Base-by-base conservation (phyloP, 2,329 filamentous ascomycete genomes). In the Aspergillus sp. region DNA sequence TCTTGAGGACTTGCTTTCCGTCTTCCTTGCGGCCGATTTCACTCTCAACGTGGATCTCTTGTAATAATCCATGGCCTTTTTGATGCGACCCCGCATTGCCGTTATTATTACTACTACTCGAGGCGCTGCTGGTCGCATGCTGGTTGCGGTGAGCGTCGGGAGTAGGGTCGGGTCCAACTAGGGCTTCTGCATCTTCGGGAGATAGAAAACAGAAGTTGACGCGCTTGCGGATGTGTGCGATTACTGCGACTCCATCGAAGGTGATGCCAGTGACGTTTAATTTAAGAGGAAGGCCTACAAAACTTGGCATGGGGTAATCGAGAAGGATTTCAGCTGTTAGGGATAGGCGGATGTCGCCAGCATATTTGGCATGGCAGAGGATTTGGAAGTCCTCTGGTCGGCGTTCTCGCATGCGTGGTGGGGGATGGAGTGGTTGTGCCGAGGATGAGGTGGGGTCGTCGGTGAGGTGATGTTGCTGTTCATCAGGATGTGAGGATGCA, bases 251-350 rank as follows among this genome's bases (percentile, higher is more conserved):
- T 1, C 95, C 95, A 71, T 99, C 93, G 76, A 99, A 99, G 0
- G 90, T 92, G 59, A 99, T 77, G 0, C 95, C 95, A 0, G 95
- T 98, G 65, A 99, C 96, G 72, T 93, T 96, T 24, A 99, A 82
- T 73, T 95, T 93, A 47, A 99, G 83, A 1, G 95, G 95, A 60
- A 99, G 93, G 12, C 93, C 92, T 2, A 98, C 93, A 69, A 99
- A 99, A 78, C 91, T 96, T 41, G 93, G 93, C 91, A 98, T 98
- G 1, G 95, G 95, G 72, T 99, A 99, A 75, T 99, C 95, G 34
- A 99, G 86, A 32, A 98, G 81, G 42, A 99, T 96, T 75, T 98
- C 93, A 0, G 95, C 93, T 22, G 95, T 98, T 49, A 99, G 81
- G 60, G 92, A 91, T 56, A 99, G 83, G 64, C 88, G 87, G 57